These are phyloP conservation scores for Neopestalotiopsis sp. DNA, from an alignment of 2,329 filamentous ascomycete species.

Conservation along the genomic window DNA sequence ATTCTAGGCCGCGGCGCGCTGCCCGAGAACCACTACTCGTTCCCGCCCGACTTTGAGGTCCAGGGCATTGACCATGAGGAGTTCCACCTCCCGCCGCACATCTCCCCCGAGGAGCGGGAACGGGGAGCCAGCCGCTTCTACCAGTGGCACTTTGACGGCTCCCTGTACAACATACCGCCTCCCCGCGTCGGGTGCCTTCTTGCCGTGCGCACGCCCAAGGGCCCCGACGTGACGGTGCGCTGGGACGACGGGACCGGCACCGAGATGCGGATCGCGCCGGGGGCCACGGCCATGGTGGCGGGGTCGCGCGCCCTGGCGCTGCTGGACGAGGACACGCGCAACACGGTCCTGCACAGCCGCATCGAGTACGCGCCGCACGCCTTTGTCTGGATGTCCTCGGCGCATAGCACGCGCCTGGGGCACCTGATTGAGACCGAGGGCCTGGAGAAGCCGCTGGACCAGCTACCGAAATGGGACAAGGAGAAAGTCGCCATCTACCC, in stretches of 20 bases:
- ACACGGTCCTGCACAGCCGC: conserved; percentile 68
- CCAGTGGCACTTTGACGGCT: conserved; percentile 82
- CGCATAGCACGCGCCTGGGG: conserved; percentile 70
- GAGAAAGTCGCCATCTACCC: conserved; percentile 74
- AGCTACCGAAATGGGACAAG: conserved; percentile 70
- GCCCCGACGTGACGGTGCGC: conserved; percentile 68
- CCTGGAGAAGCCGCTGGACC: conserved; percentile 62
- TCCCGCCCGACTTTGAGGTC: conserved; percentile 43
- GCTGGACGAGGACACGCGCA: conserved; percentile 69
- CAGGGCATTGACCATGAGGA: conserved; percentile 43
- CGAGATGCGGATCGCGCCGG: conserved; percentile 70
- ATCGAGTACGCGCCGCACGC: conserved; percentile 81
- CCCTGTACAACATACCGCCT: conserved; percentile 76
- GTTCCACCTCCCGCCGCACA: conserved; percentile 45
- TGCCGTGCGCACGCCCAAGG: conserved; percentile 74
- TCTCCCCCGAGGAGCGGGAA: conserved; percentile 38
- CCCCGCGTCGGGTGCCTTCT: conserved; percentile 75
- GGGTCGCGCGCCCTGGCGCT: conserved; percentile 74
- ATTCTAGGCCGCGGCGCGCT: conserved; percentile 80
- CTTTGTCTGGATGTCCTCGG: conserved; percentile 80
- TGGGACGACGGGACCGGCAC: conserved; percentile 77
- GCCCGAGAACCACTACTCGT: conserved; percentile 57
- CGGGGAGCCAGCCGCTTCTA: conserved; percentile 63
- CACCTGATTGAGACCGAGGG: conserved; percentile 72
- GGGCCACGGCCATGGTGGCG: conserved; percentile 77